Conservation (phyloP, 495 filamentous ascomycete species). For the Acidiella bohemica region DNA sequence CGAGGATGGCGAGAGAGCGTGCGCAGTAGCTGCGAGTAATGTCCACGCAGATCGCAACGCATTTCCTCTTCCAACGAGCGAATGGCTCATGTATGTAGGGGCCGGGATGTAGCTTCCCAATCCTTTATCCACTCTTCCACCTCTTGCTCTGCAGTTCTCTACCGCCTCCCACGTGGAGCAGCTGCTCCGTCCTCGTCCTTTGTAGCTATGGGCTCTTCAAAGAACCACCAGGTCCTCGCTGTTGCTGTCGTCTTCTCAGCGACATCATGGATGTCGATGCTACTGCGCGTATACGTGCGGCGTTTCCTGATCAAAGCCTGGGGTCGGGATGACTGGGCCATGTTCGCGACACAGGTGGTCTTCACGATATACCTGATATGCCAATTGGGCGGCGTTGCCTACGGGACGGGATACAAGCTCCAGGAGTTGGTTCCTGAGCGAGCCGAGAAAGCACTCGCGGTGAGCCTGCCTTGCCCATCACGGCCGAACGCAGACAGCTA, state of each 20-base stretch:
- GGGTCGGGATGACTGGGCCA: constrained; percentile 7
- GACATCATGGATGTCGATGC: constrained; percentile 7
- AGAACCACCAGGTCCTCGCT: constrained; percentile 3
- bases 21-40: too few relatives aligned
- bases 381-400: constrained; percentile 5
- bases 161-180: too few relatives aligned
- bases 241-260: constrained; percentile 6
- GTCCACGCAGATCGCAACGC: too few relatives aligned
- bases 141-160: too few relatives aligned
- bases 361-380: constrained; percentile 11
- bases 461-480: background rate
- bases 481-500: background rate
- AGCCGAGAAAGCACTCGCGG: constrained; percentile 1
- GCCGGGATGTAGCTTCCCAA: too few relatives aligned
- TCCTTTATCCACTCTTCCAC: too few relatives aligned
- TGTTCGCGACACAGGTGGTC: constrained; percentile 9
- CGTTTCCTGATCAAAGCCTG: constrained; percentile 5
- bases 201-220: too few relatives aligned
- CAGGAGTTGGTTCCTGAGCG: constrained; percentile 8
- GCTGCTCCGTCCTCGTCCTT: too few relatives aligned
- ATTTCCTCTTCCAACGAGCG: too few relatives aligned
- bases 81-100: too few relatives aligned
- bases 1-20: too few relatives aligned
- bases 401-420: constrained; percentile 10
- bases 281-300: constrained; percentile 8